A percentile compares a stretch with the other conserved stretches of the same genome.
Evolutionary conservation across 805 yeast species (phyloP).

Genomic region (Candida koratica): DNA sequence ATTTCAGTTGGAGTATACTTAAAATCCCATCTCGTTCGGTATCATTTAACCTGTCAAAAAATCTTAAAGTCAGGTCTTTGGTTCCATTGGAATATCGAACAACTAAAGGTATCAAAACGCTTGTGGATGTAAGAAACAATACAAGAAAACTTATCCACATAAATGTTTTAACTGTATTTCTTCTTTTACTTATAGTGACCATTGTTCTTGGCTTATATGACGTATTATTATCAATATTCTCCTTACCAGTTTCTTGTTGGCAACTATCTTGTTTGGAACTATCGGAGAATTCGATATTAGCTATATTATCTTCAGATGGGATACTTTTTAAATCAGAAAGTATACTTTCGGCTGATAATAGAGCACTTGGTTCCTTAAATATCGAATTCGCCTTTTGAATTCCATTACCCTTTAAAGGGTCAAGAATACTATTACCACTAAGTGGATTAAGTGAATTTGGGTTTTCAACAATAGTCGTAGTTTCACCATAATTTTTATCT

Average conservation of each 20-base stretch:
- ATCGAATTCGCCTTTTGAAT: slow-evolving; percentile 11
- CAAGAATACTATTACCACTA: slow-evolving; percentile 13
- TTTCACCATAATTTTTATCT: too few species aligned
- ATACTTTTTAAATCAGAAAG: not conserved
- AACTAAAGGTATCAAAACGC: slow-evolving; percentile 19
- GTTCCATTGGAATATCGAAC: slow-evolving; percentile 31
- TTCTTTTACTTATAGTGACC: not conserved
- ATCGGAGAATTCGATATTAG: not conserved
- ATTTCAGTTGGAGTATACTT: not conserved
- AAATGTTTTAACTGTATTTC: not conserved
- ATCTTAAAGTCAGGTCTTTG: slow-evolving; percentile 20
- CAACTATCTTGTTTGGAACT: not conserved
- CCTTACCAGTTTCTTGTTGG: not conserved
- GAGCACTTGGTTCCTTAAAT: slow-evolving; percentile 16
- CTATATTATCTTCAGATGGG: not conserved
- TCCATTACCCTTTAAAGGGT: slow-evolving; percentile 15
- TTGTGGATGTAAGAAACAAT: not conserved
- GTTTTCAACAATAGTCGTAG: too few species aligned
- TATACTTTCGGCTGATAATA: not conserved
- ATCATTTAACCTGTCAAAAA: slow-evolving; percentile 23
- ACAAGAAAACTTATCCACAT: not conserved
- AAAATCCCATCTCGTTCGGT: slow-evolving; percentile 18
- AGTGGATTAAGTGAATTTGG: slow-evolving; percentile 2
- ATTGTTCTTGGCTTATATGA: not conserved
- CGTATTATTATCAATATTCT: not conserved